Evolutionary conservation across 2,329 filamentous ascomycete species (phyloP), one percentile per base, ranked within the genome.

Genomic region (Hansfordia pulvinata): DNA sequence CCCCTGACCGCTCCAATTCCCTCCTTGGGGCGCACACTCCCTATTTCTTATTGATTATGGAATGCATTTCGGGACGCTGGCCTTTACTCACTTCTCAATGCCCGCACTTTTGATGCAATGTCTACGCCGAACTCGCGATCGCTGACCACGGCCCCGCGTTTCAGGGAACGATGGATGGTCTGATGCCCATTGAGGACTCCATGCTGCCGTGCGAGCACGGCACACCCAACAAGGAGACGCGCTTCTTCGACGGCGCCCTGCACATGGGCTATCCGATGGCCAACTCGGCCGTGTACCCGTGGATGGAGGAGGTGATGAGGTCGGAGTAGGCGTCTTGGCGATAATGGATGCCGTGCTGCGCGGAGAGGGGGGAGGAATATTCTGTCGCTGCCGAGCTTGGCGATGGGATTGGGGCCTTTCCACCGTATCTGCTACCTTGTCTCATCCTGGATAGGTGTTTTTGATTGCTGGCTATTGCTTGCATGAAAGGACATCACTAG

Each of bases 221-320:
- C 3, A 60, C 56, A 17, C 69, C 70, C 9, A n/a, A n/a, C n/a
- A 80, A 80, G 52, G 73, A 78, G 48, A 69, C 60, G 8, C 58
- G 73, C 25, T 75, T 78, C 49, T 75, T 76, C 33, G 52, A 62
- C 1, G 64, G 65, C 1, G 53, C 68, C 17, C 43, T 75, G 35
- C 74, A 79, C 39, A 79, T 78, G 74, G 74, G 74, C 9, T 79
- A 79, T 42, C 74, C 75, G 4, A 45, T 60, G 40, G 67, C 69
- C 1, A 74, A 74, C 35, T 46, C 42, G 4, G 50, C 54, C 4
- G 65, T 74, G 14, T 74, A 71, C 42, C 64, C 69, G 2, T 75
- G 68, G 69, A 66, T 74, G 59, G 68, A 73, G 41, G 47, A 54
- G 30, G 60, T 72, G 2, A 60, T 71, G 53, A 39, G 28, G 6